phyloP scores from a whole-genome alignment of 176 grass and related monocot genomes.

The Puya raimondii region DNA sequence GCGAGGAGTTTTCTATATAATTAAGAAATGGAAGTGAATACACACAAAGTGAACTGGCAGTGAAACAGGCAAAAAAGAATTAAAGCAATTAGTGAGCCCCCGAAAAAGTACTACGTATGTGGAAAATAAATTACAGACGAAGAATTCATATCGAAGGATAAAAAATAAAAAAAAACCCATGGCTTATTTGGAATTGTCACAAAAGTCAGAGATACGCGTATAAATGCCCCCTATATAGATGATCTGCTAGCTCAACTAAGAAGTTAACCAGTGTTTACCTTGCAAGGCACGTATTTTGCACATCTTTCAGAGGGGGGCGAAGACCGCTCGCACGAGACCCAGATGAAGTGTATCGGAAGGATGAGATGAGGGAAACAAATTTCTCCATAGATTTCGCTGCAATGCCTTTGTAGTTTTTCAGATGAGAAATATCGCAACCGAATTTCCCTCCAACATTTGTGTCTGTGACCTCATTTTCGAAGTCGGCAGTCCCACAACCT shows the following conservation, averaged over 20 bases:
- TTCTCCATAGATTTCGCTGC: slow-evolving; percentile 95
- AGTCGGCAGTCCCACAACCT: slow-evolving; percentile 17
- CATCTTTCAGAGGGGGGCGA: slow-evolving; percentile 76
- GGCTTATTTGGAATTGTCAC: background rate
- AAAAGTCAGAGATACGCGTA: no score
- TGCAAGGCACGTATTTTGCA: slow-evolving; percentile 56
- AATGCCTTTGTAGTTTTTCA: slow-evolving; percentile 63
- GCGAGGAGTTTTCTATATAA: no score
- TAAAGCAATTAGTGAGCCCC: no score
- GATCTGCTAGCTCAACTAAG: background rate
- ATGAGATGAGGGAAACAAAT: slow-evolving; percentile 59
- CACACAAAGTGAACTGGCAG: no score
- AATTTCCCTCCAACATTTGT: slow-evolving; percentile 41
- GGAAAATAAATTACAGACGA: background rate
- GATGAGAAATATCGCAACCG: slow-evolving; percentile 77
- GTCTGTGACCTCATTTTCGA: slow-evolving; percentile 10
- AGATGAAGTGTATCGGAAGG: slow-evolving; percentile 60
- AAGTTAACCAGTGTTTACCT: slow-evolving; percentile 33
- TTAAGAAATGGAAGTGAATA: no score
- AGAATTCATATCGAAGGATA: no score
- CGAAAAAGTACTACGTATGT: no score
- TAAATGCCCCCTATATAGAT: no score
- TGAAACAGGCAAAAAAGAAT: no score
- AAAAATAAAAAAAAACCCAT: background rate
- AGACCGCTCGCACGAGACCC: slow-evolving; percentile 83